Evolutionary conservation across 169 alveolate genomes (phyloP), one percentile per base, ranked within the genome.

Genomic region (Plasmodium gallinaceum): DNA sequence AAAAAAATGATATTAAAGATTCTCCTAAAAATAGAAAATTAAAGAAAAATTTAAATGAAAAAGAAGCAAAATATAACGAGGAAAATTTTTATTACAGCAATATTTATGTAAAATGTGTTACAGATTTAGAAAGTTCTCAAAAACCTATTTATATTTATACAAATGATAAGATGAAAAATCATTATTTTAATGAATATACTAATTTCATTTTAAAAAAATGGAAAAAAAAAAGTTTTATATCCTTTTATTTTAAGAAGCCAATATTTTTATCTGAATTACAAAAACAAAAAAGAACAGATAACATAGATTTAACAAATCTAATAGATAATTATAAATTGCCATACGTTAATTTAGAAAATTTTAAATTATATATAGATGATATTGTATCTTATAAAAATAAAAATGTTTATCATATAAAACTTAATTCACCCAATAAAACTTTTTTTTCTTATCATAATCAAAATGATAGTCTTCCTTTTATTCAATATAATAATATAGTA

Each of bases 161-260:
- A 8, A 78, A 78, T 26, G 89, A 78, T 51, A 78, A 78, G 32
- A 78, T 78, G 89, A 78, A 78, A 69, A 78, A 78, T n/a, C 89
- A 78, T 58, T 78, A 78, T 45, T 78, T 78, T 48, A 78, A 78
- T 43, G 89, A 78, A 43, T 78, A 78, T 26, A 78, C 89, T 64
- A 78, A 78, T 42, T 78, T 24, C n/a, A 78, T 78, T 46, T 48
- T 78, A 37, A 78, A 78, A 42, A 78, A 78, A 78, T 78, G 89
- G 89, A 78, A 78, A 52, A 78, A 65, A 45, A 78, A 78, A 78
- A 65, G 89, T 65, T 78, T 78, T 57, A 66, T 78, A 16, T 78
- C 89, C 0, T 78, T 78, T 43, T 78, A 78, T 43, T 78, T 78
- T 51, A 78, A 78, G 43, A 78, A 78, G 14, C 89, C 89, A 16